phyloP scores from a whole-genome alignment of 345 rosid genomes.

The Iberis pinnata region DNA sequence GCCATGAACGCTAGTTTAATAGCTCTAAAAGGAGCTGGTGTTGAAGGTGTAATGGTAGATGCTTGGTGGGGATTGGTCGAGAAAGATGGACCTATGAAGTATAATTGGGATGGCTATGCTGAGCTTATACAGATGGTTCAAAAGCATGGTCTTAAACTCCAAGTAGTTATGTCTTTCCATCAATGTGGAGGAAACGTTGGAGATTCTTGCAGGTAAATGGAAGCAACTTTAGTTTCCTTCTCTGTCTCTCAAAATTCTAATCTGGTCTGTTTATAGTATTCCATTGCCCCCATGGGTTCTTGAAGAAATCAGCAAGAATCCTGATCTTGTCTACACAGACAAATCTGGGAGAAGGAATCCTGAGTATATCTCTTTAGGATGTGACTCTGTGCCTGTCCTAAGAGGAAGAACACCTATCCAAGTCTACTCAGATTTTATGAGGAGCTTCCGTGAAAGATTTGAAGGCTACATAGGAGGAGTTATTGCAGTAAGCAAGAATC shows the following conservation, averaged over 20 bases:
- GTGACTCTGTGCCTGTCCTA: constrained; percentile 68
- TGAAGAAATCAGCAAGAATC: constrained; percentile 82
- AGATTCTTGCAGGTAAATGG: constrained; percentile 87
- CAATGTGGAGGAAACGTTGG: constrained; percentile 99
- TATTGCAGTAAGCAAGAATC: constrained; percentile 53
- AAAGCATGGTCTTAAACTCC: constrained; percentile 78
- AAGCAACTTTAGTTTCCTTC: constrained; percentile 15
- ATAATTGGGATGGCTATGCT: constrained; percentile 94
- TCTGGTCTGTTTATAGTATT: constrained; percentile 69
- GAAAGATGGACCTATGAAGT: constrained; percentile 86
- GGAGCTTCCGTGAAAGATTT: constrained; percentile 79
- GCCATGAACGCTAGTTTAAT: constrained; percentile 87
- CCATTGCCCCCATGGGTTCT: constrained; percentile 97
- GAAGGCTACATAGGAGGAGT: constrained; percentile 59
- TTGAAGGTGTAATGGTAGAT: constrained; percentile 96
- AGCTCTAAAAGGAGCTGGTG: constrained; percentile 93
- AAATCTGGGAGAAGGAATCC: constrained; percentile 85
- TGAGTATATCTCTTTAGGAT: constrained; percentile 87
- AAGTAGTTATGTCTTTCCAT: constrained; percentile 94
- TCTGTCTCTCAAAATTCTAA: constrained; percentile 7
- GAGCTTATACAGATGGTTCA: constrained; percentile 84
- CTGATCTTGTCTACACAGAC: constrained; percentile 89
- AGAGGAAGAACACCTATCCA: constrained; percentile 93
- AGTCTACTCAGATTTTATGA: constrained; percentile 86
- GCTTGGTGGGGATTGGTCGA: constrained; percentile 99